Base-by-base conservation (phyloP, 345 rosid species). In the Moringa oleifera region DNA sequence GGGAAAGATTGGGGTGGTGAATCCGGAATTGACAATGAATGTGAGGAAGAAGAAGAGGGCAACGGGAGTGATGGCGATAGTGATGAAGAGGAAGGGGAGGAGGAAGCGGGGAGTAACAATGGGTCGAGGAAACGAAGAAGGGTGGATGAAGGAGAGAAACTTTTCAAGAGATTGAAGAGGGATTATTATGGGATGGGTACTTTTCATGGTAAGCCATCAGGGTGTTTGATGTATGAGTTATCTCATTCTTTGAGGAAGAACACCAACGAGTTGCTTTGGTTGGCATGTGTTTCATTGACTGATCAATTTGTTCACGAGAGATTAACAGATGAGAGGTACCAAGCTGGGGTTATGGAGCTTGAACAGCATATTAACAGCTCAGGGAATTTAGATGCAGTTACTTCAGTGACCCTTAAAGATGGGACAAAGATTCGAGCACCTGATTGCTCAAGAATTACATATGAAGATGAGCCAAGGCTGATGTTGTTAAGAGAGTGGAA, bases 291-390 rank as follows among this genome's bases (percentile, higher is more conserved):
- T 71, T 87, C 97, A 0, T 73, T 90, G 63, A 82, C 99, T 45
- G 97, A 91, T 78, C 99, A 94, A 76, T 91, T 94, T 63, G 93
- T 91, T 53, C 96, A 94, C 18, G 97, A 88, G 83, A 84, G 95
- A 75, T 61, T 94, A 47, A 88, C 97, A 2, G 96, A 88, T 69
- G 97, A 94, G 76, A 86, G 99, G 85, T 94, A 91, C 64, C 90
- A 85, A 73, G 96, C 86, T 57, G 95, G 95, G 18, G 95, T 91
- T 33, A 94, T 88, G 96, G 99, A 88, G 86, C 97, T 94, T 62
- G 97, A 94, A 76, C 95, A 94, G 63, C 96, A 90, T 47, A 87
- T 90, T 58, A 88, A 84, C 63, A 83, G 93, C 68, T 80, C 84
- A 0, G 93, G 96, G 47, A 94, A 89, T 71, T 72, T 88, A 61